Evolutionary conservation across 2,329 filamentous ascomycete genomes (phyloP).

Genomic region (Penicillium sp.): DNA sequence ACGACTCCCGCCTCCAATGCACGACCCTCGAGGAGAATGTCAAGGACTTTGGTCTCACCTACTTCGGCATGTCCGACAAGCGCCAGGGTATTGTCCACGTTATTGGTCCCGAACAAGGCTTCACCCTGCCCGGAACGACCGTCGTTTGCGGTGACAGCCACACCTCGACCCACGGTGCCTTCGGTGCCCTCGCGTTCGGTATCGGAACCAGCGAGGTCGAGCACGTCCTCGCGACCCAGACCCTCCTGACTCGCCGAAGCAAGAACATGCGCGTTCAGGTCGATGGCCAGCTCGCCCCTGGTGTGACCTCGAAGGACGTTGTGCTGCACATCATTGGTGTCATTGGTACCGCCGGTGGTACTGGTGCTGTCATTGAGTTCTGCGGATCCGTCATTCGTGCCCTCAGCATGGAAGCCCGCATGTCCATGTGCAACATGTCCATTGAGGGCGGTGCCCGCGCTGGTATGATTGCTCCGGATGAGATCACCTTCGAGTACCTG

Average conservation of each 20-base stretch:
- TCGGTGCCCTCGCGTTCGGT: constrained; percentile 90
- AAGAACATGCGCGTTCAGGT: constrained; percentile 99
- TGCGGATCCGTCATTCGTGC: constrained; percentile 88
- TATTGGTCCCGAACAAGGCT: constrained; percentile 97
- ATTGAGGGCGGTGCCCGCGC: constrained; percentile 95
- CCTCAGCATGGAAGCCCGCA: constrained; percentile 93
- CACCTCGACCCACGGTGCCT: constrained; percentile 96
- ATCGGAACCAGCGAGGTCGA: constrained; percentile 98
- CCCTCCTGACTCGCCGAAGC: constrained; percentile 87
- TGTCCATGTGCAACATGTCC: constrained; percentile 99
- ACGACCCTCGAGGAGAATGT: constrained; percentile 97
- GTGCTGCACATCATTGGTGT: constrained; percentile 89
- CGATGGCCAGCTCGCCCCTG: constrained; percentile 83
- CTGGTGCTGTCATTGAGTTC: constrained; percentile 93
- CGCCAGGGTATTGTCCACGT: constrained; percentile 98
- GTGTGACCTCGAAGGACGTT: constrained; percentile 95
- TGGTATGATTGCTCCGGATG: constrained; percentile 95
- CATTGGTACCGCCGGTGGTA: constrained; percentile 94
- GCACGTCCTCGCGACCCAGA: constrained; percentile 96
- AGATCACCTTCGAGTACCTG: constrained; percentile 92
- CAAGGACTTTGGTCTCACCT: constrained; percentile 92
- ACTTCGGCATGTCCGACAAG: constrained; percentile 95
- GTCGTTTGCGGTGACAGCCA: constrained; percentile 98
- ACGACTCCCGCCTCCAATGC: constrained; percentile 90
- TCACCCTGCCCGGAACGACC: constrained; percentile 94